Conservation (phyloP, 176 grass and related monocot species). For the Tillandsia leiboldiana region DNA sequence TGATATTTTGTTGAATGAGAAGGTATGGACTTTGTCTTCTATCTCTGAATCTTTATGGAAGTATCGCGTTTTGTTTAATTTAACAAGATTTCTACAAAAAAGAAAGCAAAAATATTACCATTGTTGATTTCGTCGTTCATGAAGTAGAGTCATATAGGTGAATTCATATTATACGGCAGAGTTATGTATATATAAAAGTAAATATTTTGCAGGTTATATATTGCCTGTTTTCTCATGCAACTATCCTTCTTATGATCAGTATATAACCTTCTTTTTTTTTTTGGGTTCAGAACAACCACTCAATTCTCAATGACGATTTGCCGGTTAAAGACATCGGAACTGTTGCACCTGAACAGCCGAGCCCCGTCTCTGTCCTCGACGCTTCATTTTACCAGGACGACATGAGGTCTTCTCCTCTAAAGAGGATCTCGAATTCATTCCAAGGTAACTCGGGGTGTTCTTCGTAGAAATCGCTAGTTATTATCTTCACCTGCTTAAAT, state of each 20-base stretch:
- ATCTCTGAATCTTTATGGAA: not conserved
- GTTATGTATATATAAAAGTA: no score
- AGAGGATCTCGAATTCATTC: slow-evolving; percentile 52
- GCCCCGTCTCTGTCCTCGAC: slow-evolving; percentile 80
- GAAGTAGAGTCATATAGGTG: no score
- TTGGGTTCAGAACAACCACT: slow-evolving; percentile 25
- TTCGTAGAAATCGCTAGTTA: not conserved
- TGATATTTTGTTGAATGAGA: slow-evolving; percentile 18
- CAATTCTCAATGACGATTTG: slow-evolving; percentile 14
- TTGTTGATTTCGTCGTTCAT: no score
- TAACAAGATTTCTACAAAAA: not conserved
- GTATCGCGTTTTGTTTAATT: not conserved
- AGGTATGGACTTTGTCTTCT: slow-evolving; percentile 33
- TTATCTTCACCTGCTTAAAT: not conserved
- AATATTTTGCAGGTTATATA: no score
- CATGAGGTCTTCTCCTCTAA: slow-evolving; percentile 17
- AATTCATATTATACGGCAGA: no score
- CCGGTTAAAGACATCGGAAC: slow-evolving; percentile 21
- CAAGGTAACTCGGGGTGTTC: slow-evolving; percentile 47
- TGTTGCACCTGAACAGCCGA: slow-evolving; percentile 25
- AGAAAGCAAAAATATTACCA: not conserved
- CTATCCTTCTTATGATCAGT: not conserved
- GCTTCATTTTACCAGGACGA: slow-evolving; percentile 56
- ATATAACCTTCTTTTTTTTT: not conserved
- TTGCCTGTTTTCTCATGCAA: not conserved